phyloP scores from a whole-genome alignment of 2,329 filamentous ascomycete genomes.

The Diaporthe capsici region DNA sequence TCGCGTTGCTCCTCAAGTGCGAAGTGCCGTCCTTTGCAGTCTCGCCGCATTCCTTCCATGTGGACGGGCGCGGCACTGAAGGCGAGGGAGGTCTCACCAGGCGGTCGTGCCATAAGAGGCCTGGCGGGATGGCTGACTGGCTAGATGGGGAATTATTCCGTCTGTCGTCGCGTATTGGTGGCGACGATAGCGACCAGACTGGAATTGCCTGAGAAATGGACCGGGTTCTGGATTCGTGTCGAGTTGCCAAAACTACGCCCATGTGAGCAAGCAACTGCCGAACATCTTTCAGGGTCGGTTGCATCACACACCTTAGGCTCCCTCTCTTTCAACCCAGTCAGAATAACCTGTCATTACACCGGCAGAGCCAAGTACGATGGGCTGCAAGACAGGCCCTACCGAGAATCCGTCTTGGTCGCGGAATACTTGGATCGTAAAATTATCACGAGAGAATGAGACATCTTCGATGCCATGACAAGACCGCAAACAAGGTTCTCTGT shows the following conservation, averaged over 20 bases:
- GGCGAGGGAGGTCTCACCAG: not conserved
- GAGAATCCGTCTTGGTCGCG: not conserved
- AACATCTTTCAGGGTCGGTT: constrained; percentile 25
- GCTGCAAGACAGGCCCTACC: constrained; percentile 3
- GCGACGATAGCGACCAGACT: constrained; percentile 1
- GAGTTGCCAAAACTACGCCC: constrained; percentile 13
- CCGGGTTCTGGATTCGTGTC: constrained; percentile 29
- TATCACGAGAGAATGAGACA: not conserved
- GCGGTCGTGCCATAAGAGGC: not conserved
- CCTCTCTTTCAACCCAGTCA: not conserved
- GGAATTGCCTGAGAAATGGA: not conserved
- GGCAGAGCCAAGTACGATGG: not conserved
- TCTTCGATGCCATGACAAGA: constrained; percentile 5
- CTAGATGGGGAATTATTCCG: constrained; percentile 13
- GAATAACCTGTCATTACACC: not conserved
- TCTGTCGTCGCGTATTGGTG: constrained; percentile 16
- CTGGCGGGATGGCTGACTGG: not conserved
- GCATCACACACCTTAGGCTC: not conserved
- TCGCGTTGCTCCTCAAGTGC: not conserved
- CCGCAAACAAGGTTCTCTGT: not conserved
- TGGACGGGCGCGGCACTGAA: not conserved
- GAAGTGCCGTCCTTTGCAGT: not conserved
- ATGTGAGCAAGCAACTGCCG: constrained; percentile 38
- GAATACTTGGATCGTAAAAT: not conserved
- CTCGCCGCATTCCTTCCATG: not conserved